Evolutionary conservation across 2,329 filamentous ascomycete genomes (phyloP), one percentile per base, ranked within the genome.

Genomic region (Fusarium algeriense): DNA sequence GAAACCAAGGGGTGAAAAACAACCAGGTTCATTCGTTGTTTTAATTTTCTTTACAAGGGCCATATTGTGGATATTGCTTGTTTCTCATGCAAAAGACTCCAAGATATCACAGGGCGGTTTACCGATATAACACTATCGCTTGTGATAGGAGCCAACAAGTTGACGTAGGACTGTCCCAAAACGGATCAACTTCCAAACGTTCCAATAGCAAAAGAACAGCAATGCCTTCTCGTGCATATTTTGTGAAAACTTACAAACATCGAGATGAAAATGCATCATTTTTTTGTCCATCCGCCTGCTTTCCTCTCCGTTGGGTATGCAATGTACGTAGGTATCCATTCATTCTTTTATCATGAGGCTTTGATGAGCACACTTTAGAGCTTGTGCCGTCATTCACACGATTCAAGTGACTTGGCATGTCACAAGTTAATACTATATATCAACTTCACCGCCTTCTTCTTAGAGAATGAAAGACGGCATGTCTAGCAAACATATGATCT

Each of bases 391-490:
- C 56, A 56, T 72, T 67, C 52, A 67, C 50, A 54, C 37, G 28
- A 53, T 58, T 46, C 69, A 62, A 72, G 61, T 72, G 69, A 73
- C 69, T 57, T 63, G 57, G 43, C 43, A 70, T 49, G 69, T 72
- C 69, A 72, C 69, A 64, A 48, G 60, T 71, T 58, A 26, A 28
- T 35, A 23, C 34, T 38, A 37, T 30, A 48, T 30, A 48, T 35
- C 15, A 35, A 37, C 17, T 62, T 60, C 56, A 67, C 56, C 63
- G 48, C 56, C 54, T 67, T 35, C 50, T 57, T 23, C n/a, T 40
- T 59, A 20, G 7, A 54, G 28, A 52, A 23, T 26, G 17, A 38
- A 52, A 6, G 32, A 38, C 13, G 20, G 8, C 35, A 41, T 23
- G 15, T 20, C 30, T 28, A 20, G n/a, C 30, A 20, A 59, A 35